Percentiles rank a stretch among this genome's conserved stretches.
These are phyloP conservation scores for Podaxis sp. DNA, from an alignment of 768 basidiomycete species.

Conservation along the genomic window DNA sequence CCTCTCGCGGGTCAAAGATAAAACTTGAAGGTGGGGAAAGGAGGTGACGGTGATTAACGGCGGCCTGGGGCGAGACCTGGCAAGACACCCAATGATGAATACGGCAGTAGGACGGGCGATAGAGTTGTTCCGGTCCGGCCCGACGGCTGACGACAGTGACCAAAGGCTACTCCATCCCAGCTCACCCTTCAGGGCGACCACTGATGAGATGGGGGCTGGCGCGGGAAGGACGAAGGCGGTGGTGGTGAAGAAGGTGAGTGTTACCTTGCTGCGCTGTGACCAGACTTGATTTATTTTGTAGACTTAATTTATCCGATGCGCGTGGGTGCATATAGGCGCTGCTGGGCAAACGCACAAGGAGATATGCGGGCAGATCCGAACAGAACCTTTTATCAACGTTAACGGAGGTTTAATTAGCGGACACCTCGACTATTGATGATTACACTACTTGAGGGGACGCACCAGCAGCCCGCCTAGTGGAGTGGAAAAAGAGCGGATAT, in stretches of 20 bases:
- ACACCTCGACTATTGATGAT: neutral
- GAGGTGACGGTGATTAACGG: neutral
- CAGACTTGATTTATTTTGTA: neutral
- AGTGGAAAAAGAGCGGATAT: slow-evolving; percentile 29
- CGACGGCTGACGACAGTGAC: neutral
- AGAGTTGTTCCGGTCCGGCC: neutral
- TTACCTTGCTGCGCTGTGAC: neutral
- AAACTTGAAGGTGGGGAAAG: neutral
- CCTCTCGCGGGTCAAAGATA: neutral
- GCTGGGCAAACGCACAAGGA: slow-evolving; percentile 12
- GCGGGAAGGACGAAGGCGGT: neutral
- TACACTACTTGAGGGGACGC: neutral
- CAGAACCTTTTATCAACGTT: neutral
- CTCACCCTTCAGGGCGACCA: neutral
- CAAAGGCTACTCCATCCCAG: neutral
- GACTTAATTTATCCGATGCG: neutral
- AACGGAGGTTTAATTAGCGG: neutral
- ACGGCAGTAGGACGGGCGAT: neutral
- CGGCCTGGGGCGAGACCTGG: neutral
- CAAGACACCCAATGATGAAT: neutral
- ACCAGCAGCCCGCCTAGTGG: neutral
- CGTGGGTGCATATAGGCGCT: neutral
- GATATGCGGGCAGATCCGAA: slow-evolving; percentile 18
- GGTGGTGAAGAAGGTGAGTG: neutral
- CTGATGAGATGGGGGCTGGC: neutral